These are phyloP conservation scores for Xylariaceae sp. DNA, from an alignment of 2,329 filamentous ascomycete genomes.

Conservation along the genomic window DNA sequence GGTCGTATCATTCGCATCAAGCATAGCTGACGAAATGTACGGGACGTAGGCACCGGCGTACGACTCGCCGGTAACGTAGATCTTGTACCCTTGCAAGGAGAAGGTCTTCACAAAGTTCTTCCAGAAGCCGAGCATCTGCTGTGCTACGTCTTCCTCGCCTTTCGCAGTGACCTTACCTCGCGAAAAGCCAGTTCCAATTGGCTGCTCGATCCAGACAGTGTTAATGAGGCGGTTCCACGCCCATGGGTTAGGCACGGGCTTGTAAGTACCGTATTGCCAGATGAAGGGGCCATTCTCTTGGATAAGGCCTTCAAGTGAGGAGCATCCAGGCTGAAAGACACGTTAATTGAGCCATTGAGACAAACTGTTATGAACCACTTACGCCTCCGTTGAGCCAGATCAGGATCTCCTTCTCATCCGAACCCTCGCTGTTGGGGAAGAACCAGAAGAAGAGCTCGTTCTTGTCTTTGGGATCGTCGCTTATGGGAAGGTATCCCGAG, in stretches of 20 bases:
- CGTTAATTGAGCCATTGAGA: constrained; percentile 6
- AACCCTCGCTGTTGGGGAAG: constrained; percentile 44
- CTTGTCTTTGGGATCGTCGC: constrained; percentile 36
- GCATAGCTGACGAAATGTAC: constrained; percentile 51
- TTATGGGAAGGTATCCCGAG: constrained; percentile 52
- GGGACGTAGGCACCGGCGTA: constrained; percentile 52
- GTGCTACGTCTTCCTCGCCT: constrained; percentile 61
- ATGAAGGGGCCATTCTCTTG: constrained; percentile 73
- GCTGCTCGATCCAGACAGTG: constrained; percentile 70
- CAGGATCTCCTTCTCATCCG: constrained; percentile 45
- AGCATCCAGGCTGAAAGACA: constrained; percentile 45
- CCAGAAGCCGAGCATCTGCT: constrained; percentile 72
- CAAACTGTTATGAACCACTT: constrained; percentile 22
- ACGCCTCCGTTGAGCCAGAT: constrained; percentile 49
- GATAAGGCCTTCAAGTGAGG: constrained; percentile 62
- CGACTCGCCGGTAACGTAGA: constrained; percentile 51
- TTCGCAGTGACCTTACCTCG: constrained; percentile 59
- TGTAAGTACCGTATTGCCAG: constrained; percentile 65
- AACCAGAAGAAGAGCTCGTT: constrained; percentile 54
- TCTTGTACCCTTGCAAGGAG: constrained; percentile 46
- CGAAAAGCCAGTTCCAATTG: constrained; percentile 62
- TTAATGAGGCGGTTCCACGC: constrained; percentile 74
- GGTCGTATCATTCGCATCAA: constrained; percentile 41
- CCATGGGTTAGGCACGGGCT: constrained; percentile 61
- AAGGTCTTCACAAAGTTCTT: constrained; percentile 53